phyloP scores from a whole-genome alignment of 805 yeast genomes.

The Kodamaea kakaduensis region DNA sequence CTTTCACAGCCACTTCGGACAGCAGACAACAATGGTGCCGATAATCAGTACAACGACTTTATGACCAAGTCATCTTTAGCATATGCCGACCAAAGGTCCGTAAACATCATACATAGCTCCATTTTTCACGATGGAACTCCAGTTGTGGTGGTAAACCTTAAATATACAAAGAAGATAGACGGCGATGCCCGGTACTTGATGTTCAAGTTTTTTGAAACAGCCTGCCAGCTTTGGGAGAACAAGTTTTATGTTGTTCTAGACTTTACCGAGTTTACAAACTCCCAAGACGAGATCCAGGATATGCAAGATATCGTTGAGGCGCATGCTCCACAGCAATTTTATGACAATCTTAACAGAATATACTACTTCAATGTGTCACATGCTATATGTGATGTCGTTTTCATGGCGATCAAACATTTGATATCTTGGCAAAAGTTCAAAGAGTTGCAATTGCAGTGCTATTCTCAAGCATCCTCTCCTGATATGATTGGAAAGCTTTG shows the following conservation, averaged over 20 bases:
- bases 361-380: conserved; percentile 50
- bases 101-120: conserved; percentile 54
- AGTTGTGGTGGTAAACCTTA: conserved; percentile 51
- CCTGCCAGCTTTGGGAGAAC: conserved; percentile 68
- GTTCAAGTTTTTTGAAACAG: conserved; percentile 59
- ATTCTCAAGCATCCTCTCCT: conserved; percentile 31
- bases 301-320: conserved; percentile 36
- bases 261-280: conserved; percentile 55
- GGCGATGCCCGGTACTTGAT: conserved; percentile 46
- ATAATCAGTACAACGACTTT: conserved; percentile 59
- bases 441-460: conserved; percentile 10
- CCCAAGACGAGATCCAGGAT: conserved; percentile 17
- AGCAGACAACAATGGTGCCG: conserved; percentile 42
- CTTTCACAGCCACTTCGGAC: conserved; percentile 49
- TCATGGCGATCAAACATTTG: conserved; percentile 21
- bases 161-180: conserved; percentile 30
- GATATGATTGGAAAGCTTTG: conserved; percentile 34
- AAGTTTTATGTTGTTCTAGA: conserved; percentile 63
- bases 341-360: conserved; percentile 48
- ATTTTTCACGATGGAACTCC: conserved; percentile 74
- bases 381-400: conserved; percentile 12
- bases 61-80: conserved; percentile 63
- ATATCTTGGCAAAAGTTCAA: conserved; percentile 7
- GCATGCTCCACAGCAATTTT: conserved; percentile 50
- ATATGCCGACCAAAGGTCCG: conserved; percentile 44